Evolutionary conservation across 352 stramenopile genomes (phyloP).

Genomic region (Lagenidium giganteum): DNA sequence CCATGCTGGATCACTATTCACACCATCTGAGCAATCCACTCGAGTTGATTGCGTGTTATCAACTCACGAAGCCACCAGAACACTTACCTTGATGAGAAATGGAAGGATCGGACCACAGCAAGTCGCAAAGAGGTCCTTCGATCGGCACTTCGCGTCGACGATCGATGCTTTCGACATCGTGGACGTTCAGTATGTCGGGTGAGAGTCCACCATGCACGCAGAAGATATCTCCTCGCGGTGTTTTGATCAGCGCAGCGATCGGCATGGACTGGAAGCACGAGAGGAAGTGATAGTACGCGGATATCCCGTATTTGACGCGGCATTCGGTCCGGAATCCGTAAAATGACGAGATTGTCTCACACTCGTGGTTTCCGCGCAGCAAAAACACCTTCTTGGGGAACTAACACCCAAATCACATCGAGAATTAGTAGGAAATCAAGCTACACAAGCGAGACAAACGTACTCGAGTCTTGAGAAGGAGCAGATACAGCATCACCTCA

Average conservation of each 20-base stretch:
- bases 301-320: constrained; percentile 75
- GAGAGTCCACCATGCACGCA: constrained; percentile 75
- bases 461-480: constrained; percentile 51
- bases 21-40: constrained; percentile 1
- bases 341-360: constrained; percentile 82
- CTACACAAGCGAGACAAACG: neutral
- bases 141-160: constrained; percentile 58
- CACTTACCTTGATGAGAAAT: constrained; percentile 14
- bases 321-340: constrained; percentile 83
- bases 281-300: constrained; percentile 77
- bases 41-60: too few species aligned
- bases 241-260: constrained; percentile 47
- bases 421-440: neutral
- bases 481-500: constrained; percentile 77
- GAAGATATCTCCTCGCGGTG: constrained; percentile 41
- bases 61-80: too few species aligned
- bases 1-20: constrained; percentile 18
- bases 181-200: constrained; percentile 35
- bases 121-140: constrained; percentile 55
- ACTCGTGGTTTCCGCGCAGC: constrained; percentile 80
- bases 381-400: constrained; percentile 58
- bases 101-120: constrained; percentile 68
- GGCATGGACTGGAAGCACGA: constrained; percentile 75
- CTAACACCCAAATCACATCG: constrained; percentile 7
- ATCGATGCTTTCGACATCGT: constrained; percentile 57